These are phyloP conservation scores for Kwoniella bestiolae DNA, from an alignment of 768 basidiomycete species.

Conservation along the genomic window DNA sequence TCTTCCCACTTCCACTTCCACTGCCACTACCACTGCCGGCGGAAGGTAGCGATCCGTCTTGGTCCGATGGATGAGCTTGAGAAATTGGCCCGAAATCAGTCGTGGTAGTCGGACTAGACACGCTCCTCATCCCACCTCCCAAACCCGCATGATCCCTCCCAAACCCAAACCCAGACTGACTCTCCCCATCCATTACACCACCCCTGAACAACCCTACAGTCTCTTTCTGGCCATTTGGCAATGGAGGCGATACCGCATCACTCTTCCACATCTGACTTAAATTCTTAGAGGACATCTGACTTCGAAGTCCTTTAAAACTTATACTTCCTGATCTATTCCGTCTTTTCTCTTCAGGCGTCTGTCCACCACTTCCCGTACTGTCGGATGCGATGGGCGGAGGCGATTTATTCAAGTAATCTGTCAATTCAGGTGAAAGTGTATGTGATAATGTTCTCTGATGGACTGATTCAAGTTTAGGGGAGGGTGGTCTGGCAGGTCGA, in stretches of 20 bases:
- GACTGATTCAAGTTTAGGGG: slow-evolving; percentile 33
- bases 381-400: slow-evolving; percentile 8
- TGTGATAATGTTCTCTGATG: slow-evolving; percentile 25
- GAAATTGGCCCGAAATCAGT: slow-evolving; percentile 12
- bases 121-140: slow-evolving; percentile 11
- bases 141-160: background rate
- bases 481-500: slow-evolving; percentile 49
- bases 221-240: slow-evolving; percentile 12
- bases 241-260: slow-evolving; percentile 3
- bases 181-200: slow-evolving; percentile 1
- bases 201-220: slow-evolving; percentile 28
- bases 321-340: slow-evolving; percentile 35
- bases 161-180: background rate
- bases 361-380: background rate
- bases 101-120: slow-evolving; percentile 15
- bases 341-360: slow-evolving; percentile 11
- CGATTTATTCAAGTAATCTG: slow-evolving; percentile 22
- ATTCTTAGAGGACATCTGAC: slow-evolving; percentile 33
- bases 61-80: background rate
- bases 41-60: background rate
- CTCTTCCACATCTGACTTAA: slow-evolving; percentile 24
- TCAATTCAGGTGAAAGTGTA: slow-evolving; percentile 36
- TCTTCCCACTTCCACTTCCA: slow-evolving; percentile 7
- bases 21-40: slow-evolving; percentile 1
- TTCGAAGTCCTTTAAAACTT: slow-evolving; percentile 37